Evolutionary conservation across 1,284 basidiomycete genomes (phyloP).

Genomic region (Mixia osmundae): DNA sequence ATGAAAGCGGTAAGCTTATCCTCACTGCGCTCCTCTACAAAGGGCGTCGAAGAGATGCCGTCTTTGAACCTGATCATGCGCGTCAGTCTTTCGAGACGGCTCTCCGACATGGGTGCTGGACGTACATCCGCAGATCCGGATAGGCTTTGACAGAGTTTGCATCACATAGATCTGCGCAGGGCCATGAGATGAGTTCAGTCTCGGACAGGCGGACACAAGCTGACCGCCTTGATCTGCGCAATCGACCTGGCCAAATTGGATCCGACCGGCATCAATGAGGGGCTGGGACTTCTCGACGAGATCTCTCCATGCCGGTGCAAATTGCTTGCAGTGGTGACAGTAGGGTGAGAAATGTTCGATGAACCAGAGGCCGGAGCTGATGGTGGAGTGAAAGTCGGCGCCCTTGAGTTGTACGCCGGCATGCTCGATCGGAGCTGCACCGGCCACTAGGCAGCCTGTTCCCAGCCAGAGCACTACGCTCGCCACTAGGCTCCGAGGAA

Average conservation of each 20-base stretch:
- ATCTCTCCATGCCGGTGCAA: constrained; percentile 58
- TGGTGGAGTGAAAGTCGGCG: no score
- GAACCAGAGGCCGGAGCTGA: constrained; percentile 27
- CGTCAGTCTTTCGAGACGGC: constrained; percentile 26
- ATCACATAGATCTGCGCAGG: constrained; percentile 43
- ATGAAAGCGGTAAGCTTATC: background rate
- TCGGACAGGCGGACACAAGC: constrained; percentile 19
- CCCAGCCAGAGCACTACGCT: no score
- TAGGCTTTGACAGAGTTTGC: constrained; percentile 45
- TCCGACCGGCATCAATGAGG: constrained; percentile 30
- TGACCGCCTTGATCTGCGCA: constrained; percentile 58
- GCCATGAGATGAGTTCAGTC: background rate
- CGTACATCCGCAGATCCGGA: constrained; percentile 52
- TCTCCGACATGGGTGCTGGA: constrained; percentile 37
- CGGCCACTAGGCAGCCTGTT: no score
- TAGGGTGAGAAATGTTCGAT: constrained; percentile 53
- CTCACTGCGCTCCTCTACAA: no score
- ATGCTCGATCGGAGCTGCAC: no score
- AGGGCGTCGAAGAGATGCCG: no score
- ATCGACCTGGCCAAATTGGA: constrained; percentile 62
- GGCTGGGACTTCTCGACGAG: constrained; percentile 35
- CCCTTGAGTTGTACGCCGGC: no score
- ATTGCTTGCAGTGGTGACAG: constrained; percentile 44
- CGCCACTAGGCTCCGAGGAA: no score
- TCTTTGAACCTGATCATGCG: background rate